phyloP scores from a whole-genome alignment of 2,329 filamentous ascomycete species.

The Penicillium fuscoglaucum region DNA sequence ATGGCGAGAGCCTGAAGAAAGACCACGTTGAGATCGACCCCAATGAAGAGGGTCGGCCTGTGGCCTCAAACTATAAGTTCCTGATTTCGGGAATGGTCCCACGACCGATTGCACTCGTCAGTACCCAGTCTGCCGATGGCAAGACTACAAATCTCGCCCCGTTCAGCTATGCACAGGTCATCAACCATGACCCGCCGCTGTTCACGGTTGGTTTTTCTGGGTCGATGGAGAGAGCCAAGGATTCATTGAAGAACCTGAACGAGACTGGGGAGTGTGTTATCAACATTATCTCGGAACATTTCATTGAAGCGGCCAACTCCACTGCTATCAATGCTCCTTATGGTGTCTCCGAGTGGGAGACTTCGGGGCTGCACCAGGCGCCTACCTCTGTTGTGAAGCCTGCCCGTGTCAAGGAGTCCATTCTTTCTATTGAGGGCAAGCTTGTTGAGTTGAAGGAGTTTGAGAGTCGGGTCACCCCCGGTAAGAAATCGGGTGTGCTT shows the following conservation, averaged over 20 bases:
- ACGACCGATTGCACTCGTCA: slow-evolving; percentile 71
- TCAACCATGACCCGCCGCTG: slow-evolving; percentile 83
- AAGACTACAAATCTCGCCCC: slow-evolving; percentile 74
- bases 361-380: slow-evolving; percentile 72
- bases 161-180: slow-evolving; percentile 81
- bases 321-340: slow-evolving; percentile 75
- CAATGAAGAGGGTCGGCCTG: slow-evolving; percentile 66
- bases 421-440: slow-evolving; percentile 80
- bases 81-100: slow-evolving; percentile 81
- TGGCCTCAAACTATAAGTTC: slow-evolving; percentile 83
- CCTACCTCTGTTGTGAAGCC: slow-evolving; percentile 65
- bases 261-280: slow-evolving; percentile 75
- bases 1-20: slow-evolving; percentile 52
- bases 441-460: slow-evolving; percentile 74
- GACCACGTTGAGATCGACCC: slow-evolving; percentile 79
- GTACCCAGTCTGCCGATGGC: slow-evolving; percentile 63
- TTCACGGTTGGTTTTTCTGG: slow-evolving; percentile 67
- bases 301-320: slow-evolving; percentile 84
- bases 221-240: slow-evolving; percentile 65
- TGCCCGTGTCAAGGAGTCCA: slow-evolving; percentile 75
- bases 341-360: slow-evolving; percentile 74
- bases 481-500: slow-evolving; percentile 72
- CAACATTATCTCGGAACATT: slow-evolving; percentile 84
- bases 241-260: slow-evolving; percentile 72
- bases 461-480: slow-evolving; percentile 68